Conservation (phyloP, 345 rosid species). For the Eucalyptus leucophloia region DNA sequence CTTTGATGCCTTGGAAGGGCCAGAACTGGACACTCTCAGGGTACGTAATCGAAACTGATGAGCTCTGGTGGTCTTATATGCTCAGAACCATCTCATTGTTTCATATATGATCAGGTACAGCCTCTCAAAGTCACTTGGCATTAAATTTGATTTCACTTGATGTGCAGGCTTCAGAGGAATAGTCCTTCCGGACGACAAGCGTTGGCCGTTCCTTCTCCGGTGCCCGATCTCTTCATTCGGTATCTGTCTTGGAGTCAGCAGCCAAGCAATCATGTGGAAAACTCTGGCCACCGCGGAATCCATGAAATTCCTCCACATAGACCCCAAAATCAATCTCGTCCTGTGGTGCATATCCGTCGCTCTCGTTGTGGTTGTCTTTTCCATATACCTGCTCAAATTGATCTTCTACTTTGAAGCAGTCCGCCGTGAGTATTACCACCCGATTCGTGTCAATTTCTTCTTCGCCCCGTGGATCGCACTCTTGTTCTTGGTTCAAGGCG, state of each 20-base stretch:
- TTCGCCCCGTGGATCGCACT: constrained; percentile 86
- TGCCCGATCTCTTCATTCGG: constrained; percentile 72
- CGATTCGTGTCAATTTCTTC: constrained; percentile 84
- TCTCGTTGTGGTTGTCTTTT: constrained; percentile 30
- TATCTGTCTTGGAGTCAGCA: constrained; percentile 85
- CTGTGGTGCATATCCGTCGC: constrained; percentile 63
- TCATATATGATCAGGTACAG: neutral
- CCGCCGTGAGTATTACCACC: constrained; percentile 79
- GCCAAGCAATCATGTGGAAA: constrained; percentile 94
- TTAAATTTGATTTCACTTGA: neutral
- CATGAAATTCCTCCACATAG: constrained; percentile 61
- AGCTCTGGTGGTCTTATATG: neutral
- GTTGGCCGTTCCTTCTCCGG: constrained; percentile 88
- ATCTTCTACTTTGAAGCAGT: constrained; percentile 76
- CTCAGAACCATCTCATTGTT: neutral
- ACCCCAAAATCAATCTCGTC: constrained; percentile 20
- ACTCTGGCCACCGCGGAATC: constrained; percentile 50
- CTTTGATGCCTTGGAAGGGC: constrained; percentile 85
- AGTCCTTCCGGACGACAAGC: constrained; percentile 64
- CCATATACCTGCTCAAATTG: constrained; percentile 50
- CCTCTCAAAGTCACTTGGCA: neutral
- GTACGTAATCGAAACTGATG: constrained; percentile 9
- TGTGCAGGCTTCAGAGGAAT: constrained; percentile 59
- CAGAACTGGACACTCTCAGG: constrained; percentile 76
- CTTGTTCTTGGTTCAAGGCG: constrained; percentile 68